Conservation (phyloP, 2,329 filamentous ascomycete species). For the Pseudocercospora crystallina region DNA sequence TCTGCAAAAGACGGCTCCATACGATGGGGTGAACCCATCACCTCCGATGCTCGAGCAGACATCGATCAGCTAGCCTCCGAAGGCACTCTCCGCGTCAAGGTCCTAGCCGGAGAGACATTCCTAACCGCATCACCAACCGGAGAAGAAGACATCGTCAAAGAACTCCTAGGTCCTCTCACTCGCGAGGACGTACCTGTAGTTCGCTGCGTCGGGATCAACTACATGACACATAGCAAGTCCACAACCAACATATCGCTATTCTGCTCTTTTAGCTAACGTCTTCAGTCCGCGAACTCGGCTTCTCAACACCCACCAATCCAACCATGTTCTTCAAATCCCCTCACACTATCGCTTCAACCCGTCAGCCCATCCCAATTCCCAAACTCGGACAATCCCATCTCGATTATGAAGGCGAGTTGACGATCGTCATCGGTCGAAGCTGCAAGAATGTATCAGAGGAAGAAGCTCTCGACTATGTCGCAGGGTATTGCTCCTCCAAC, state of each 20-base stretch:
- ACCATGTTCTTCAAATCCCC: slow-evolving; percentile 72
- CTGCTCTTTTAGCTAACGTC: background rate
- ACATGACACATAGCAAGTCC: slow-evolving; percentile 51
- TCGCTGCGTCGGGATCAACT: slow-evolving; percentile 61
- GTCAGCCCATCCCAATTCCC: slow-evolving; percentile 65
- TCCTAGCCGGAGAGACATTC: slow-evolving; percentile 49
- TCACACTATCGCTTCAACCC: slow-evolving; percentile 64
- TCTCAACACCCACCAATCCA: slow-evolving; percentile 68
- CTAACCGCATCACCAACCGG: slow-evolving; percentile 52
- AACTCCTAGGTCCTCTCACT: slow-evolving; percentile 53
- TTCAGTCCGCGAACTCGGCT: slow-evolving; percentile 49
- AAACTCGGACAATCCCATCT: slow-evolving; percentile 63
- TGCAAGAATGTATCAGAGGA: slow-evolving; percentile 64
- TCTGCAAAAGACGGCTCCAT: slow-evolving; percentile 66
- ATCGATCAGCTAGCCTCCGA: slow-evolving; percentile 32
- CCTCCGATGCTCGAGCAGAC: slow-evolving; percentile 29
- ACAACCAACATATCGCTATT: background rate
- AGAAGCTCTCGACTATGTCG: slow-evolving; percentile 65
- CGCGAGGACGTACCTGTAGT: slow-evolving; percentile 55
- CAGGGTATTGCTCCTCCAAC: slow-evolving; percentile 73
- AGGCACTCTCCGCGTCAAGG: slow-evolving; percentile 51
- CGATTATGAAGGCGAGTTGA: slow-evolving; percentile 79
- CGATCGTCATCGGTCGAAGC: slow-evolving; percentile 68
- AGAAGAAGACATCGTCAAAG: slow-evolving; percentile 54
- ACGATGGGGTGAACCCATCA: slow-evolving; percentile 73